Percentiles rank a stretch among this genome's conserved stretches.
Evolutionary conservation across 2,329 filamentous ascomycete genomes (phyloP).

Genomic region (Penicillium hordei): DNA sequence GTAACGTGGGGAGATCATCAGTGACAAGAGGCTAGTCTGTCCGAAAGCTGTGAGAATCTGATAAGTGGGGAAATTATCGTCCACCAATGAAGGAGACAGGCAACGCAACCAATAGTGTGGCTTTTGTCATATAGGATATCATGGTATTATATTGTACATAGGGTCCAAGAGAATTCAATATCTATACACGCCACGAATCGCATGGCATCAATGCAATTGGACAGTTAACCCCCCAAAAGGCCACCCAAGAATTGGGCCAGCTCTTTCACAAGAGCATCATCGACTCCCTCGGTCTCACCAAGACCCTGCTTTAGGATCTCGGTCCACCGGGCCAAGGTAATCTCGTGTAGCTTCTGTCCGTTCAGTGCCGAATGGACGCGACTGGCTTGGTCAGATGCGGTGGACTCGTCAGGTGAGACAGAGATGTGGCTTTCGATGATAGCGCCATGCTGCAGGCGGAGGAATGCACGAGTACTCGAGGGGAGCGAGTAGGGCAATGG

Average conservation of each 20-base stretch:
- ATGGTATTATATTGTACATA: conserved; percentile 7
- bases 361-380: conserved; percentile 34
- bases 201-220: neutral
- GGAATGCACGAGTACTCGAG: conserved; percentile 42
- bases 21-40: neutral
- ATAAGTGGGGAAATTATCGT: conserved; percentile 9
- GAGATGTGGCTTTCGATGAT: conserved; percentile 44
- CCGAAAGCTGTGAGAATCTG: neutral
- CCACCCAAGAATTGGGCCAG: conserved; percentile 30
- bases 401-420: conserved; percentile 33
- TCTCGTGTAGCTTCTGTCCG: conserved; percentile 51
- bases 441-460: conserved; percentile 43
- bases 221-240: conserved; percentile 24
- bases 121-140: neutral
- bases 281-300: conserved; percentile 13
- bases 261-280: conserved; percentile 19
- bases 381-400: conserved; percentile 36
- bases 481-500: conserved; percentile 51
- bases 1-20: conserved; percentile 2
- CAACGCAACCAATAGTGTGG: neutral
- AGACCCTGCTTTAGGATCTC: conserved; percentile 24
- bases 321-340: conserved; percentile 36
- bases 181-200: neutral
- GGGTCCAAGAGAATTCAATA: neutral
- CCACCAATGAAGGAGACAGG: conserved; percentile 5